Evolutionary conservation across 1,284 basidiomycete species (phyloP), one percentile per base, ranked within the genome.

Genomic region (Fistulina hepatica): DNA sequence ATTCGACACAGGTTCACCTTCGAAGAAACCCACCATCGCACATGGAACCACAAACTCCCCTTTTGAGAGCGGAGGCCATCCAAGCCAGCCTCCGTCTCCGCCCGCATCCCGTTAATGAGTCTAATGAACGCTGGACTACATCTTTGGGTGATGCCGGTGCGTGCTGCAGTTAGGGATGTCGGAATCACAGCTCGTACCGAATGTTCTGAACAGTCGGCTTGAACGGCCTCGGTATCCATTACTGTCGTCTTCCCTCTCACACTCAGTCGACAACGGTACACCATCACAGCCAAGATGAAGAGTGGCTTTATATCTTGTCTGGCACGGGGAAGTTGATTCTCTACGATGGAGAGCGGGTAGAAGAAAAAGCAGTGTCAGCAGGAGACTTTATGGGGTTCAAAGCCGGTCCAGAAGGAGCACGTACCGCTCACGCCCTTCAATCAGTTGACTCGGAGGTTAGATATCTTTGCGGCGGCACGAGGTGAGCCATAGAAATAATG

Each of bases 291-390:
- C 7, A 13, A 30, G 27, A 30, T 16, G 27, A 30, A 16, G 27
- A 30, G 17, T 30, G 27, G 27, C n/a, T 30, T n/a, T 30, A 30
- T n/a, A 30, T 30, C 27, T 16, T 30, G n/a, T n/a, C 6, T n/a
- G 27, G 27, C 6, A 30, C n/a, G 6, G 27, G 6, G 7, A 30
- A 30, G 27, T 16, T 30, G n/a, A 16, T 30, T n/a, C 27, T 30
- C 6, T 30, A 30, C 27, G 27, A 30, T n/a, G 6, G n/a, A 6
- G 27, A 30, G 27, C n/a, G n/a, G n/a, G n/a, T n/a, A n/a, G 17
- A 12, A n/a, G 27, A 30, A n/a, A 12, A 16, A 6, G 27, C n/a
- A n/a, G 27, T 30, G 6, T 12, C n/a, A n/a, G n/a, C 27, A 30
- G 27, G 27, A 12, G 27, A 30, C 27, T 30, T 30, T 16, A n/a